Base-by-base conservation (phyloP, 495 filamentous ascomycete genomes). In the Glonium stellatum region DNA sequence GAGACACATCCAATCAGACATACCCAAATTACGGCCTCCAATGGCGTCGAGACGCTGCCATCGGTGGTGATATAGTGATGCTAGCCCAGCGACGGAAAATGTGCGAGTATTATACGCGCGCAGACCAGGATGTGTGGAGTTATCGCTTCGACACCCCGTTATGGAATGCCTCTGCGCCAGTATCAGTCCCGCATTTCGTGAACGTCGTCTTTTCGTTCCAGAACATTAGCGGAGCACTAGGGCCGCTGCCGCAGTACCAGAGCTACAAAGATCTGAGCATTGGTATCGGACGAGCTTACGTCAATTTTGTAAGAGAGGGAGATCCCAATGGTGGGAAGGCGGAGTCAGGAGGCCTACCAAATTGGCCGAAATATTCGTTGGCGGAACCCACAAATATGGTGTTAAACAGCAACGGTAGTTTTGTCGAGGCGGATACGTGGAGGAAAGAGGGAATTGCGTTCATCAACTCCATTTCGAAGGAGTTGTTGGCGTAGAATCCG, bases 351-450 rank as follows among this genome's bases (percentile, higher is more conserved):
- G 13, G 54, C 15, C 62, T 73, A 21, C 69, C 73, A 5, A 60
- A 70, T 34, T 83, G 80, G 81, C 73, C 75, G 19, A 59, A 58
- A 36, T 82, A 82, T 60, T 63, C 62, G n/a, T 54, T 69, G 5
- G 53, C 63, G 12, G 66, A 59, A 9, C 78, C 80, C 15, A 68
- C 39, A 63, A 76, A 75, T 50, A 76, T 78, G 67, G 75, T 77
- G 18, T 55, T 79, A 34, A 71, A 77, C 35, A 68, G 72, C 9
- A 73, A 74, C 44, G 64, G 63, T 25, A 71, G 70, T 36, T 74
- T 66, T 50, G 64, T 73, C 0, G 77, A 79, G 61, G 49, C 34
- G 3, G 75, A 75, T 59, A 75, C 69, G 10, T 78, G 69, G 50
- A 61, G 75, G 25, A 71, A 70, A 57, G 73, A 72, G 37, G 75